Percentiles rank a stretch among this genome's conserved stretches.
These are phyloP conservation scores for Annulohypoxylon moriforme DNA, from an alignment of 495 filamentous ascomycete genomes.

Conservation along the genomic window DNA sequence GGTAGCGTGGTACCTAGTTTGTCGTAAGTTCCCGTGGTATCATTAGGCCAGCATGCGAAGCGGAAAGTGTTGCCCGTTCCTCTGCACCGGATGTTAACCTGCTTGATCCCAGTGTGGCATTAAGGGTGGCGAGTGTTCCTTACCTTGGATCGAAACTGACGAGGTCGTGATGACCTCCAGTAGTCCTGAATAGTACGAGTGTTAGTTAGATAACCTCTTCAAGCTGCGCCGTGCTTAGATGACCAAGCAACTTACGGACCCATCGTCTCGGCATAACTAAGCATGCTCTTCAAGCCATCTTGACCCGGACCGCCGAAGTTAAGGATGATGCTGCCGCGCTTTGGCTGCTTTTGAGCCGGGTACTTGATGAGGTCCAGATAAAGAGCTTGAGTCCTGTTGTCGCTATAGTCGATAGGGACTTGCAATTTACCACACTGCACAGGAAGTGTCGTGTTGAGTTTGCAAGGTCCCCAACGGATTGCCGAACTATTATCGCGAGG, in stretches of 20 bases:
- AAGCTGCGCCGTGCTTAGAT: background rate
- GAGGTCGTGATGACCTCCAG: constrained; percentile 55
- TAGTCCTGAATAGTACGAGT: constrained; percentile 27
- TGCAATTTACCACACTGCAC: constrained; percentile 53
- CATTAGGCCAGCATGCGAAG: constrained; percentile 31
- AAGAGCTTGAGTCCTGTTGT: constrained; percentile 43
- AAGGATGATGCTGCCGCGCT: constrained; percentile 56
- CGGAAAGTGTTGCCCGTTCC: constrained; percentile 35
- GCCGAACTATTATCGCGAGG: background rate
- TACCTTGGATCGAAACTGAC: constrained; percentile 55
- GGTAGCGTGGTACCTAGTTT: constrained; percentile 6
- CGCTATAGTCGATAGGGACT: constrained; percentile 60
- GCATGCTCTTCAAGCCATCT: constrained; percentile 32
- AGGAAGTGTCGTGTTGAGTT: constrained; percentile 32
- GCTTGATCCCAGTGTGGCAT: background rate
- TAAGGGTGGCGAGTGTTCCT: background rate
- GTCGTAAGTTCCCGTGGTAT: constrained; percentile 13
- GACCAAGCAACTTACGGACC: constrained; percentile 19
- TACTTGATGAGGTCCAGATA: constrained; percentile 51
- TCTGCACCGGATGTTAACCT: constrained; percentile 16
- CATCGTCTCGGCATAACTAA: constrained; percentile 25
- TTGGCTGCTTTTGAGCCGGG: constrained; percentile 46
- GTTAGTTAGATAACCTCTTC: constrained; percentile 3
- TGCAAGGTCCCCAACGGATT: constrained; percentile 35
- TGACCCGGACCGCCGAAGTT: constrained; percentile 62